Percentiles rank a stretch among this genome's conserved stretches.
phyloP scores from a whole-genome alignment of 306 rosid genomes.

The Trifolium pratense region DNA sequence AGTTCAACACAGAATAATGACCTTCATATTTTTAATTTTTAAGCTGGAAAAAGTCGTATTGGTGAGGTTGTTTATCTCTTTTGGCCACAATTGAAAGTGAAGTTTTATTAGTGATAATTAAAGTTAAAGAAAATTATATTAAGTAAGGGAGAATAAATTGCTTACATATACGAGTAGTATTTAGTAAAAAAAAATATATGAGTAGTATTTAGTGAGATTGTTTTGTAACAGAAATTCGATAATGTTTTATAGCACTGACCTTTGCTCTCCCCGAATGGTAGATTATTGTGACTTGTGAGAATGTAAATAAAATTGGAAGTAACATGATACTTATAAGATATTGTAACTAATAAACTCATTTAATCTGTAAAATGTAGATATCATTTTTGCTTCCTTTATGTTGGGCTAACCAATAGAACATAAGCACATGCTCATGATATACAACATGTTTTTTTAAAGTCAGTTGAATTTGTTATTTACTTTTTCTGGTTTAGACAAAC shows the following conservation, averaged over 20 bases:
- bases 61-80: too few relatives aligned
- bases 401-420: background rate
- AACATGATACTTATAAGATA: conserved; percentile 15
- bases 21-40: too few relatives aligned
- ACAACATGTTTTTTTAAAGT: background rate
- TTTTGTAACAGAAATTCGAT: conserved; percentile 27
- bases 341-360: conserved; percentile 18
- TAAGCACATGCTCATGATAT: background rate
- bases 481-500: background rate
- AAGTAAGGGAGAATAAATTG: too few relatives aligned
- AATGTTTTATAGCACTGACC: conserved; percentile 9
- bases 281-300: conserved; percentile 18
- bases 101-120: too few relatives aligned
- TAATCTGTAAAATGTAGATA: background rate
- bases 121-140: too few relatives aligned
- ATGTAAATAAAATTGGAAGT: conserved; percentile 25
- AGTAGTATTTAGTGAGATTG: too few relatives aligned
- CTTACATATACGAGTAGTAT: too few relatives aligned
- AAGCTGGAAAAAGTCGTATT: too few relatives aligned
- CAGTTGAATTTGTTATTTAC: background rate
- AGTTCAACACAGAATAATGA: too few relatives aligned
- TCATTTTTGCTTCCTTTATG: background rate
- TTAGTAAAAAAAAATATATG: too few relatives aligned
- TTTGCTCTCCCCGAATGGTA: conserved; percentile 1
- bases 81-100: too few relatives aligned